phyloP scores from a whole-genome alignment of 257 asterid genomes.

The Handroanthus guayacan region DNA sequence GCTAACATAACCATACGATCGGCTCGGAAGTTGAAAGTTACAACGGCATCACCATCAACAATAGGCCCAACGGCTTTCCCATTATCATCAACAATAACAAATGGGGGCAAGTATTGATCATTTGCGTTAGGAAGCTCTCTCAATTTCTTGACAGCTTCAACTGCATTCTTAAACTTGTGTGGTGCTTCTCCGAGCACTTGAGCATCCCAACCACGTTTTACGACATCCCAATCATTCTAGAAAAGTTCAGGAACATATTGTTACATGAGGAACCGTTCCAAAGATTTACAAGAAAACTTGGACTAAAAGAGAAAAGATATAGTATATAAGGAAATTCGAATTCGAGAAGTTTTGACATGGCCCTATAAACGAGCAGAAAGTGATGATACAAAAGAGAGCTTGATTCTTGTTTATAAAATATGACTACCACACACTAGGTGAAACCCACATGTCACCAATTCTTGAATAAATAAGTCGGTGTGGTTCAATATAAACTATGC shows the following conservation, averaged over 20 bases:
- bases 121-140: conserved; percentile 57
- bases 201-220: conserved; percentile 87
- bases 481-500: neutral
- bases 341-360: too few species aligned
- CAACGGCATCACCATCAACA: conserved; percentile 83
- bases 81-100: conserved; percentile 73
- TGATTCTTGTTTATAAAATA: too few species aligned
- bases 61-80: conserved; percentile 81
- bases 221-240: conserved; percentile 83
- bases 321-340: too few species aligned
- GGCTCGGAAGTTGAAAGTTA: conserved; percentile 76
- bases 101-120: conserved; percentile 76
- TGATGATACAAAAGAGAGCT: too few species aligned
- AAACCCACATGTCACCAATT: neutral
- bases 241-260: conserved; percentile 5
- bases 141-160: conserved; percentile 74
- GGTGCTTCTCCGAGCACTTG: conserved; percentile 90
- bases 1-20: conserved; percentile 87
- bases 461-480: neutral
- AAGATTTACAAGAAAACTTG: neutral
- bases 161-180: conserved; percentile 60
- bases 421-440: neutral
- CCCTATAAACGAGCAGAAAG: too few species aligned
- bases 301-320: neutral
- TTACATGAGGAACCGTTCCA: conserved; percentile 27